A percentile compares a stretch with the other conserved stretches of the same genome.
Evolutionary conservation across 176 grass and related monocot species (phyloP).

Genomic region (Olyra latifolia): DNA sequence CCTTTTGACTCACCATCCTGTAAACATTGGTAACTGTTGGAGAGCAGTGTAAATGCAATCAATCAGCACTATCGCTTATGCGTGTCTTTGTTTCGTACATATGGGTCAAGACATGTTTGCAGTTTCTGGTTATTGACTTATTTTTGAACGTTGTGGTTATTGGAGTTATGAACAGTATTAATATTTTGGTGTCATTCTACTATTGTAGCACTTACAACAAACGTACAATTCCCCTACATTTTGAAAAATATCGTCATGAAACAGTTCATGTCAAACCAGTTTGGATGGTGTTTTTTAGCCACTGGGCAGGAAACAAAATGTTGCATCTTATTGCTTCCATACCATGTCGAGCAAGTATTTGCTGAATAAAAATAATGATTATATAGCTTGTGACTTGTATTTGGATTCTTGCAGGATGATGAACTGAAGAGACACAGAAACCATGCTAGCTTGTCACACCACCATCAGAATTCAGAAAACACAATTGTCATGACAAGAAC

Average conservation of each 20-base stretch:
- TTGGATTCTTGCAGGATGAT: constrained; percentile 13
- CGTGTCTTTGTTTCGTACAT: background rate
- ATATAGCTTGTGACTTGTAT: background rate
- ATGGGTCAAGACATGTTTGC: background rate
- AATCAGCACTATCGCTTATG: background rate
- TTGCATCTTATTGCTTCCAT: background rate
- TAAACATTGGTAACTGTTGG: background rate
- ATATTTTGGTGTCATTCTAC: background rate
- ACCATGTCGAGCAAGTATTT: background rate
- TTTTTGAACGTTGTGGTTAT: no score
- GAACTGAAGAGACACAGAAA: background rate
- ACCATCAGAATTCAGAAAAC: background rate
- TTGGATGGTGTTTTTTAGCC: background rate
- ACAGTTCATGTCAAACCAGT: background rate
- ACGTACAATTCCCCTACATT: background rate
- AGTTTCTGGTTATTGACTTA: background rate
- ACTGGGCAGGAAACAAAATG: background rate
- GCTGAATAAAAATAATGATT: background rate
- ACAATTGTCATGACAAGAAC: background rate
- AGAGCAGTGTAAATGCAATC: background rate
- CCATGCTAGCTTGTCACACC: background rate
- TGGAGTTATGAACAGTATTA: no score
- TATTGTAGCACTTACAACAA: background rate
- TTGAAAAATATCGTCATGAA: background rate
- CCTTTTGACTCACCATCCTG: background rate